phyloP scores from a whole-genome alignment of 345 rosid species.

The Boechera retrofracta region DNA sequence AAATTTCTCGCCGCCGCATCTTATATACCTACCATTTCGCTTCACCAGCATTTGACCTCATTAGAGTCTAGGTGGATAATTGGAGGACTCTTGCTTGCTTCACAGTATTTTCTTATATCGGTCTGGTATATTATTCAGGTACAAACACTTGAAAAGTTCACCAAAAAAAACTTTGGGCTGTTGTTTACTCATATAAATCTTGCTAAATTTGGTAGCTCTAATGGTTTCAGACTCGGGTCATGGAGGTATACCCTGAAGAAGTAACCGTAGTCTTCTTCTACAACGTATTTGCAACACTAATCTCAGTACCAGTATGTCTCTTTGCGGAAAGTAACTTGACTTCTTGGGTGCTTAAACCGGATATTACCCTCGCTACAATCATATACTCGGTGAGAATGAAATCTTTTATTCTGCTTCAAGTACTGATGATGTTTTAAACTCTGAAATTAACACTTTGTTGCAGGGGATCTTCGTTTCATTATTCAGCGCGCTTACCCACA shows the following conservation, averaged over 20 bases:
- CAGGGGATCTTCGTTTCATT: slow-evolving; percentile 41
- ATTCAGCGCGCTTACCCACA: slow-evolving; percentile 30
- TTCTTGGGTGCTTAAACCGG: slow-evolving; percentile 48
- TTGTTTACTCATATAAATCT: slow-evolving; percentile 6
- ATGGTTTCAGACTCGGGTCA: slow-evolving; percentile 24
- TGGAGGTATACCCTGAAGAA: slow-evolving; percentile 14
- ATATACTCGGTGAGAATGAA: slow-evolving; percentile 49
- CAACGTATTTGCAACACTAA: slow-evolving; percentile 32
- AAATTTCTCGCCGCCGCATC: slow-evolving; percentile 21
- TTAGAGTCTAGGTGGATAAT: slow-evolving; percentile 37
- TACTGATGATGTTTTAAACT: background rate
- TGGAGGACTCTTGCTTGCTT: slow-evolving; percentile 42
- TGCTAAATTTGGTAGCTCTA: slow-evolving; percentile 3
- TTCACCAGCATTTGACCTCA: slow-evolving; percentile 1
- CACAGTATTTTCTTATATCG: slow-evolving; percentile 38
- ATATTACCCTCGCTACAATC: slow-evolving; percentile 37
- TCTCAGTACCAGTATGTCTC: slow-evolving; percentile 46
- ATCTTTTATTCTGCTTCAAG: slow-evolving; percentile 30
- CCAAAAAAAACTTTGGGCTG: background rate
- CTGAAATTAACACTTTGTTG: slow-evolving; percentile 7
- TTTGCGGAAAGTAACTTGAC: slow-evolving; percentile 42
- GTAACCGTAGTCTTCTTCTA: slow-evolving; percentile 33
- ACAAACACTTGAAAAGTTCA: slow-evolving; percentile 1
- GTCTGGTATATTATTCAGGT: slow-evolving; percentile 47
- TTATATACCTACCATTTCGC: background rate